phyloP scores from a whole-genome alignment of 2,329 filamentous ascomycete genomes.

The Beauveria sp. region DNA sequence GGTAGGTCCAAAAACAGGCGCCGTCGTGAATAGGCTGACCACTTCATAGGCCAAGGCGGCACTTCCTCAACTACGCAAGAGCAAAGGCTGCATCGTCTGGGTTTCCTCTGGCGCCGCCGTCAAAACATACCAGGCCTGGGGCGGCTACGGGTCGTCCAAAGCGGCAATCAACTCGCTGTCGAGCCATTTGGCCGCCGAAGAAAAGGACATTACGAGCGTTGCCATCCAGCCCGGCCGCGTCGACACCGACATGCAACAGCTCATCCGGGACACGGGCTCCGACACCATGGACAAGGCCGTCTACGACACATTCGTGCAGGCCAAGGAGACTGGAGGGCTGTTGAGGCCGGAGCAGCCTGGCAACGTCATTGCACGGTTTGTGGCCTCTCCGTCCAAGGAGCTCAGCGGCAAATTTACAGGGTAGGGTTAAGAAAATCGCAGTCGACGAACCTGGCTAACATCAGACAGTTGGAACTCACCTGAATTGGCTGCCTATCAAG shows the following conservation, averaged over 20 bases:
- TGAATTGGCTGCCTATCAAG: constrained; percentile 47
- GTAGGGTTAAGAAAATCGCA: constrained; percentile 32
- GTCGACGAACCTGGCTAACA: constrained; percentile 7
- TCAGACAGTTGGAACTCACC: constrained; percentile 28
- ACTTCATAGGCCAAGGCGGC: constrained; percentile 56
- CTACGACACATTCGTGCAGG: constrained; percentile 60
- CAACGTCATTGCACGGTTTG: constrained; percentile 74
- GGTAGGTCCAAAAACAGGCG: constrained; percentile 40
- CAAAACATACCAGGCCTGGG: constrained; percentile 64
- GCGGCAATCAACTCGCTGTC: constrained; percentile 76
- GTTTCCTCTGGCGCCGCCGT: constrained; percentile 71
- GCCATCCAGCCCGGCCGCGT: constrained; percentile 72
- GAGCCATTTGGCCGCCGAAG: constrained; percentile 65
- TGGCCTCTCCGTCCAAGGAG: constrained; percentile 53
- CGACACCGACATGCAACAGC: constrained; percentile 85
- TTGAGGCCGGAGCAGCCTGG: constrained; percentile 79
- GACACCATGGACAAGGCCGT: constrained; percentile 44
- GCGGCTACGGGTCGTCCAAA: constrained; percentile 74
- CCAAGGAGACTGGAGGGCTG: constrained; percentile 63
- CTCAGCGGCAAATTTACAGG: constrained; percentile 70
- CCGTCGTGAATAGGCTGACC: background rate
- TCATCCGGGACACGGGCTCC: constrained; percentile 57
- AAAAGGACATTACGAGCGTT: constrained; percentile 65
- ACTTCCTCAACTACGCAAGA: constrained; percentile 59
- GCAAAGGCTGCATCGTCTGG: constrained; percentile 66